These are phyloP conservation scores for Candida glaebosa DNA, from an alignment of 805 yeast species.

Conservation along the genomic window DNA sequence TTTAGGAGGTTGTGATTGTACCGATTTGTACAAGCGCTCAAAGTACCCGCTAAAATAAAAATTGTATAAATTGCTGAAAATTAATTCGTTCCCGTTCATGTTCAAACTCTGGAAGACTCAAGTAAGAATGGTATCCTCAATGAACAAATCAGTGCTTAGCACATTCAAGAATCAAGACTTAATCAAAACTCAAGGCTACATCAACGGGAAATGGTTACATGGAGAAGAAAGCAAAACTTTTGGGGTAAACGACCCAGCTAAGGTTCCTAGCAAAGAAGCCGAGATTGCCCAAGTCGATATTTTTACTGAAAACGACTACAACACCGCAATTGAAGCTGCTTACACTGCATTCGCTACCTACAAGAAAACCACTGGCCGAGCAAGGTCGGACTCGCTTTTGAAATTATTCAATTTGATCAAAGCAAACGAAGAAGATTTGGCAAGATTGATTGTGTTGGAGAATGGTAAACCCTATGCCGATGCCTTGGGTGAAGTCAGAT, in stretches of 20 bases:
- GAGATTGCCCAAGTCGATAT: slow-evolving; percentile 56
- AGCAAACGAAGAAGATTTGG: slow-evolving; percentile 62
- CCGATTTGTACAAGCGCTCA: slow-evolving; percentile 1
- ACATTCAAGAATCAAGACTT: slow-evolving; percentile 46
- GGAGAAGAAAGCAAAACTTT: slow-evolving; percentile 46
- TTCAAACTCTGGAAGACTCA: not conserved
- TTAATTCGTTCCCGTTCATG: not conserved
- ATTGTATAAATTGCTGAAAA: not conserved
- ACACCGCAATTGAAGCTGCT: slow-evolving; percentile 56
- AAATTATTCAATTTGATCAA: slow-evolving; percentile 52
- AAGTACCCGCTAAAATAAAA: not conserved
- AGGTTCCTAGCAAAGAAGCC: slow-evolving; percentile 31
- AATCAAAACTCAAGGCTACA: slow-evolving; percentile 54
- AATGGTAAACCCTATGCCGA: slow-evolving; percentile 74
- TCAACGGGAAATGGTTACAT: slow-evolving; percentile 73
- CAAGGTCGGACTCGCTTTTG: slow-evolving; percentile 50
- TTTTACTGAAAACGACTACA: slow-evolving; percentile 43
- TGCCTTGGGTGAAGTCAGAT: slow-evolving; percentile 65
- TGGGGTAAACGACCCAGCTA: slow-evolving; percentile 75
- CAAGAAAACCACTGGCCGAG: slow-evolving; percentile 52
- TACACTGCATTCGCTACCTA: slow-evolving; percentile 49
- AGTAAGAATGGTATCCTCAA: slow-evolving; percentile 5
- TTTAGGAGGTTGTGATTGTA: not conserved
- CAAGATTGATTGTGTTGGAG: slow-evolving; percentile 59
- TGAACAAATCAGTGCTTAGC: slow-evolving; percentile 2